Percentiles rank a stretch among this genome's conserved stretches.
These are phyloP conservation scores for Russula dissimulans DNA, from an alignment of 768 basidiomycete species.

Conservation along the genomic window DNA sequence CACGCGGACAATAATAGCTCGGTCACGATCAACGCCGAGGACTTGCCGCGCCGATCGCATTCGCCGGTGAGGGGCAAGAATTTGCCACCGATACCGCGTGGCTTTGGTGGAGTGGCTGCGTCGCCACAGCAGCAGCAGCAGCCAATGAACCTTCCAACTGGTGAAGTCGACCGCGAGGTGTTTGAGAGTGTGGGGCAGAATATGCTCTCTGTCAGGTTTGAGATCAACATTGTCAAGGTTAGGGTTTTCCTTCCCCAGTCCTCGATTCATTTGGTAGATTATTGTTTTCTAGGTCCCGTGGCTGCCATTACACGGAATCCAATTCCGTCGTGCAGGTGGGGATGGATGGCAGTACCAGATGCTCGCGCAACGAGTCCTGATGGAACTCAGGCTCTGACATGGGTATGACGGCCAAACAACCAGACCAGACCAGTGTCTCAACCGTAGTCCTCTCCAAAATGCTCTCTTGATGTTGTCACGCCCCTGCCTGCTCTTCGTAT, in stretches of 20 bases:
- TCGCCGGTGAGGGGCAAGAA: conserved; percentile 52
- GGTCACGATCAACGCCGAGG: conserved; percentile 21
- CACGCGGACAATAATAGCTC: conserved; percentile 28
- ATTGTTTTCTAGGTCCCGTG: conserved; percentile 62
- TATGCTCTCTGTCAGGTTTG: conserved; percentile 85
- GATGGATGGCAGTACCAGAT: conserved; percentile 98
- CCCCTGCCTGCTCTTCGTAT: neutral
- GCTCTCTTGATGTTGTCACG: neutral
- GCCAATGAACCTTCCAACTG: conserved; percentile 39
- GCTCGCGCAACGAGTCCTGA: conserved; percentile 81
- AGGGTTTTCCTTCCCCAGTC: neutral
- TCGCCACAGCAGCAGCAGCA: conserved; percentile 16
- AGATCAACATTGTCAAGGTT: conserved; percentile 91
- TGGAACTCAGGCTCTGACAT: conserved; percentile 70
- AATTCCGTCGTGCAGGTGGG: conserved; percentile 84
- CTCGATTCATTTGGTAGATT: neutral
- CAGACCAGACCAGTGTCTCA: neutral
- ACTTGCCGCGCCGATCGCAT: conserved; percentile 30
- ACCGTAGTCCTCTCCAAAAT: neutral
- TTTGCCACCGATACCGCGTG: conserved; percentile 74
- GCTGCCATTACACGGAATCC: conserved; percentile 89
- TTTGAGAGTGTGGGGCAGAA: conserved; percentile 71
- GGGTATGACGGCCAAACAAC: no score
- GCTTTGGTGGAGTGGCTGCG: conserved; percentile 35
- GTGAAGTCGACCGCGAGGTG: conserved; percentile 55